Conservation (phyloP, 768 basidiomycete species). For the Tricholoma saponaceum region DNA sequence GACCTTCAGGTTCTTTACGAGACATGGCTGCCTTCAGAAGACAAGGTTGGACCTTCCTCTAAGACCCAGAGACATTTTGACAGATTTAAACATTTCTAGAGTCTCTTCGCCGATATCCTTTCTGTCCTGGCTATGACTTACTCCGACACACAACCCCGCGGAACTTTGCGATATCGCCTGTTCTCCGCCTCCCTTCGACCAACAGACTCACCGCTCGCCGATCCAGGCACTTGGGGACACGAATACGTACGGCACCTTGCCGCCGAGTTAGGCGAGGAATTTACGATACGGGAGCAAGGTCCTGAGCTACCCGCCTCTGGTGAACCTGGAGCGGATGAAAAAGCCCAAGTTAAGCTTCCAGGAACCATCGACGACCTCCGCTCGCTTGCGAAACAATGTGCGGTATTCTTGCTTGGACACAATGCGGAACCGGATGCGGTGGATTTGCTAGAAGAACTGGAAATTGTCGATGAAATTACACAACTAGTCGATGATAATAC, state of each 20-base stretch:
- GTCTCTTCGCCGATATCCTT: constrained; percentile 93
- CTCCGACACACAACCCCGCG: constrained; percentile 94
- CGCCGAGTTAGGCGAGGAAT: constrained; percentile 95
- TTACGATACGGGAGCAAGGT: constrained; percentile 59
- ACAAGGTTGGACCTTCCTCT: constrained; percentile 50
- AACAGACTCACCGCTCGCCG: constrained; percentile 62
- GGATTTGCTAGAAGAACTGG: constrained; percentile 90
- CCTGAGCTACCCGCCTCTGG: constrained; percentile 21
- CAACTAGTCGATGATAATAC: constrained; percentile 84
- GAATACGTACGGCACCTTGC: constrained; percentile 98
- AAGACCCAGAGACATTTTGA: neutral
- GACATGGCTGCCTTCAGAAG: constrained; percentile 71
- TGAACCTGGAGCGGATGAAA: constrained; percentile 24
- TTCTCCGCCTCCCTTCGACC: constrained; percentile 70
- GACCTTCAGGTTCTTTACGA: constrained; percentile 82
- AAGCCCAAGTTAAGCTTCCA: constrained; percentile 31
- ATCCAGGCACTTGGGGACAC: constrained; percentile 98
- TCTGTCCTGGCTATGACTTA: constrained; percentile 99
- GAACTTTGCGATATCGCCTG: constrained; percentile 91
- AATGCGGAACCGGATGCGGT: constrained; percentile 99
- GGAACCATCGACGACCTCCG: constrained; percentile 75
- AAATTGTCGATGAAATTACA: constrained; percentile 77
- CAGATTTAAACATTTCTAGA: constrained; percentile 40
- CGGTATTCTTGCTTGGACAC: constrained; percentile 84
- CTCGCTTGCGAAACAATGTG: constrained; percentile 76